These are phyloP conservation scores for Citrus unshiu DNA, from an alignment of 345 rosid species.

Conservation along the genomic window DNA sequence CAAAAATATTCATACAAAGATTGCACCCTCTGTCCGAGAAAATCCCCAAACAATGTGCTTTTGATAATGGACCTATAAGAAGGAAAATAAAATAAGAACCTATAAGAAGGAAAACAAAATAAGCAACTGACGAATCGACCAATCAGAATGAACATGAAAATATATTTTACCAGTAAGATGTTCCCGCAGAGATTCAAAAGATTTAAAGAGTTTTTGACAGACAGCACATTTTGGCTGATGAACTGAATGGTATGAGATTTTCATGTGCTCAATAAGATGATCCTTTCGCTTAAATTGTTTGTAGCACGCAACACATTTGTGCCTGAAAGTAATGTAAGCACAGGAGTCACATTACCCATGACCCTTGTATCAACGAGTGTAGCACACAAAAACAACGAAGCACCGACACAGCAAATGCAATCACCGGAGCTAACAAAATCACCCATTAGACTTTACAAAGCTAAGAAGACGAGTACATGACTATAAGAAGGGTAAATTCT, in stretches of 20 bases:
- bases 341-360: neutral
- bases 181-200: constrained; percentile 63
- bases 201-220: constrained; percentile 72
- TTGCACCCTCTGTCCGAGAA: constrained; percentile 54
- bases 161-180: constrained; percentile 51
- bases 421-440: neutral
- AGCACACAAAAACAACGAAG: neutral
- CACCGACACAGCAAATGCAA: neutral
- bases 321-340: constrained; percentile 32
- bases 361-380: neutral
- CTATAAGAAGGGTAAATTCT: neutral
- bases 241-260: constrained; percentile 56
- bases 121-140: neutral
- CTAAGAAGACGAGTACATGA: neutral
- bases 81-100: neutral
- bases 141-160: neutral
- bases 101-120: neutral
- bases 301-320: constrained; percentile 70
- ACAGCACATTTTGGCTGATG: constrained; percentile 69
- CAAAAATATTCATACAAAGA: constrained; percentile 55
- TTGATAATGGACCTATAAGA: constrained; percentile 39
- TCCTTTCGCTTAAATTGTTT: constrained; percentile 64
- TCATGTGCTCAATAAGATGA: constrained; percentile 86
- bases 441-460: neutral
- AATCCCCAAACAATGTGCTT: constrained; percentile 39